Percentiles rank a stretch among this genome's conserved stretches.
phyloP scores from a whole-genome alignment of 106 monocot genomes.

The Dendrobium nobile region DNA sequence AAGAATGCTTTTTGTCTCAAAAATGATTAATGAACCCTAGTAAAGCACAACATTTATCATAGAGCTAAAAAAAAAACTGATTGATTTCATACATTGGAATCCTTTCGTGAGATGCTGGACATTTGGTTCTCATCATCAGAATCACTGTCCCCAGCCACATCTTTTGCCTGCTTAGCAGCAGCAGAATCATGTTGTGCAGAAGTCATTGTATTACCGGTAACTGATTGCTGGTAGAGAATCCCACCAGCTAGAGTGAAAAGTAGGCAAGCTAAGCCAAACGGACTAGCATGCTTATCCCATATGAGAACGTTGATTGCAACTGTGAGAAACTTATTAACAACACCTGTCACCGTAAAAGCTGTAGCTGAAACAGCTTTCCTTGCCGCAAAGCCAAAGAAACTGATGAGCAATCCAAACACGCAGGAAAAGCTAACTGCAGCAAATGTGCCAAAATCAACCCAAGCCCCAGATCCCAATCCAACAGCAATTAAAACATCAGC shows the following conservation, averaged over 20 bases:
- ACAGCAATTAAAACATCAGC: conserved; percentile 44
- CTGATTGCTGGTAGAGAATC: conserved; percentile 87
- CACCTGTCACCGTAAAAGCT: conserved; percentile 90
- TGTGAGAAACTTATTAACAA: conserved; percentile 92
- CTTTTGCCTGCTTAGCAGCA: conserved; percentile 11
- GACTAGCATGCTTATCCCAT: conserved; percentile 88
- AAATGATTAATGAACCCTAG: neutral
- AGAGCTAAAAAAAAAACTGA: neutral
- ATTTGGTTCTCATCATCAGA: conserved; percentile 32
- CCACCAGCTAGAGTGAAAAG: conserved; percentile 76
- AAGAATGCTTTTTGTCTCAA: neutral
- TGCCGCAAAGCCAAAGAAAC: conserved; percentile 94
- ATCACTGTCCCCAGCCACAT: conserved; percentile 14
- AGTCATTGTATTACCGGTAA: conserved; percentile 23
- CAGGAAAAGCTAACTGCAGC: conserved; percentile 68
- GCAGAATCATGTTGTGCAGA: conserved; percentile 17
- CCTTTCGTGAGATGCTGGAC: conserved; percentile 17
- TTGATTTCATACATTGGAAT: conserved; percentile 34
- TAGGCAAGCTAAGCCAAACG: conserved; percentile 64
- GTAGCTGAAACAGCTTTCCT: conserved; percentile 90
- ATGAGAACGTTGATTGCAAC: conserved; percentile 83
- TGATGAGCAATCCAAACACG: conserved; percentile 77
- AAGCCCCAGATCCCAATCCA: conserved; percentile 18
- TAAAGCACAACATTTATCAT: neutral
- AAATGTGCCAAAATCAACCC: conserved; percentile 42